These are phyloP conservation scores for Umbelopsis vinacea DNA, from an alignment of 192 early-diverging fungal genomes.

Conservation along the genomic window DNA sequence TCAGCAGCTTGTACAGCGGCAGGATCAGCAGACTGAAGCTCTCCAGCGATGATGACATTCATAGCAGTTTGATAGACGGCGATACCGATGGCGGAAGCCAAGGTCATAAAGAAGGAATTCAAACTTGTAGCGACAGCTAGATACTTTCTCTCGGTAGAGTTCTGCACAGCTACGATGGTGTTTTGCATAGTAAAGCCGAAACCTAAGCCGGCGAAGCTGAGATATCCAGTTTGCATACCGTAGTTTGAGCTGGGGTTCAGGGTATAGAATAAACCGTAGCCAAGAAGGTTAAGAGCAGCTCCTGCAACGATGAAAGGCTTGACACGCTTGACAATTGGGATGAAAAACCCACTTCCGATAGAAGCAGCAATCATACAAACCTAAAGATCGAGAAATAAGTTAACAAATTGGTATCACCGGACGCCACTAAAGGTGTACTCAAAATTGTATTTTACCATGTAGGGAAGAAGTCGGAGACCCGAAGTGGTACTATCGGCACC, in stretches of 20 bases:
- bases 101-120: constrained; percentile 33
- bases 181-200: constrained; percentile 64
- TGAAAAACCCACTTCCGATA: constrained; percentile 53
- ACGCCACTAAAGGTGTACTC: not conserved
- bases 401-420: not conserved
- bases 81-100: constrained; percentile 30
- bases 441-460: constrained; percentile 42
- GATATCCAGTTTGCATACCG: constrained; percentile 56
- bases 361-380: constrained; percentile 55
- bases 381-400: not conserved
- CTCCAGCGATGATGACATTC: not conserved
- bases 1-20: constrained; percentile 28
- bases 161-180: constrained; percentile 47
- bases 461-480: constrained; percentile 68
- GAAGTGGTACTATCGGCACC: constrained; percentile 53
- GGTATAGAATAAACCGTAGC: constrained; percentile 60
- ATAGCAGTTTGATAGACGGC: constrained; percentile 32
- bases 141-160: constrained; percentile 44
- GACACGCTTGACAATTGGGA: constrained; percentile 57
- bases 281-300: constrained; percentile 51
- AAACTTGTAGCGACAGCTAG: constrained; percentile 56
- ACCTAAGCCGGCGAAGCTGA: constrained; percentile 47
- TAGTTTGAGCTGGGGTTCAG: constrained; percentile 52
- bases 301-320: constrained; percentile 58
- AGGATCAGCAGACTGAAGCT: constrained; percentile 14